These are phyloP conservation scores for Magnusiomyces ingens DNA, from an alignment of 1,139 yeast species.

Conservation along the genomic window DNA sequence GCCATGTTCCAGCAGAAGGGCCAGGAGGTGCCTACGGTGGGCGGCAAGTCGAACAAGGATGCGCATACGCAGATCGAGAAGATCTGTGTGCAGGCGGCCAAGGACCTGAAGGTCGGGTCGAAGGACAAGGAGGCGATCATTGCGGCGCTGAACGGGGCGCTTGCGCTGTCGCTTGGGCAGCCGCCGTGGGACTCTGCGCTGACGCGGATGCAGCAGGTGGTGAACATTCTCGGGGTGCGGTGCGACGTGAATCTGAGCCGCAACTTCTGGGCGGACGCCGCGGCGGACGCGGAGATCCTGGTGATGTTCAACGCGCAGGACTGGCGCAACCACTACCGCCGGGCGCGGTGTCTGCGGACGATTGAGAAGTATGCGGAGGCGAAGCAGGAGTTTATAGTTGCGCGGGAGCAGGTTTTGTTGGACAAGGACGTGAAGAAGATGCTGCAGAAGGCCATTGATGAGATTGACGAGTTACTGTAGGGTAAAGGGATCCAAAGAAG, in stretches of 20 bases:
- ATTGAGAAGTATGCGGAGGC: constrained; percentile 70
- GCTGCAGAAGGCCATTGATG: constrained; percentile 11
- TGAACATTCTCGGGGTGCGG: constrained; percentile 66
- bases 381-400: constrained; percentile 69
- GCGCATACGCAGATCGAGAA: constrained; percentile 59
- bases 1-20: constrained; percentile 43
- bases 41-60: constrained; percentile 42
- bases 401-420: constrained; percentile 41
- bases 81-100: constrained; percentile 66
- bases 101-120: constrained; percentile 47
- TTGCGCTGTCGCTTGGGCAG: constrained; percentile 75
- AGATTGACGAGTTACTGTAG: constrained; percentile 1
- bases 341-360: constrained; percentile 66
- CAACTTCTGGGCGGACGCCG: constrained; percentile 63
- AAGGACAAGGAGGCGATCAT: constrained; percentile 53
- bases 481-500: background rate
- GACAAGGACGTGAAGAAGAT: constrained; percentile 11
- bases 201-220: constrained; percentile 69
- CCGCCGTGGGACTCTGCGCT: constrained; percentile 83
- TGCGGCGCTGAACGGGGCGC: constrained; percentile 65
- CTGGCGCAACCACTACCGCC: constrained; percentile 75
- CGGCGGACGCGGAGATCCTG: constrained; percentile 74
- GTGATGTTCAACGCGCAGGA: constrained; percentile 54
- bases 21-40: constrained; percentile 61
- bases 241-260: constrained; percentile 73